Evolutionary conservation across 164 flowering plant genomes (phyloP), one percentile per base, ranked within the genome.

Genomic region (Macadamia tetraphylla): DNA sequence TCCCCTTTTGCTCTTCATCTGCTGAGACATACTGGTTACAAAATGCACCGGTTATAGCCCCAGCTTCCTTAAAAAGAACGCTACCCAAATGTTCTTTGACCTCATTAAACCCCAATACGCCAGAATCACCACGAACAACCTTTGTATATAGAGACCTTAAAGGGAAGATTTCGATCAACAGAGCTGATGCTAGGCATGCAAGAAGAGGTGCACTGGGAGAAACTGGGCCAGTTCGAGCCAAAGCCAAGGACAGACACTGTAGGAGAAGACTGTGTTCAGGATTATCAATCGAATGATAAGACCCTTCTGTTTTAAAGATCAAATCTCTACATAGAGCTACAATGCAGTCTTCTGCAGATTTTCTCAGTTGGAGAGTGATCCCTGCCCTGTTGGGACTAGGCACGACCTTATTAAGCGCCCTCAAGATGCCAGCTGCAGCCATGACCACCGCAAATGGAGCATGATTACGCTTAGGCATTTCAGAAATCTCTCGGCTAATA

Each of bases 61-160:
- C 99, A 18, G 94, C 94, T 78, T 91, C 99, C 83, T 85, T 92
- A 70, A 91, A 88, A 61, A 76, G 67, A 70, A 80, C 67, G 74
- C 85, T 83, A 30, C 57, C 76, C 42, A 84, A 64, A 78, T 89
- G 96, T 56, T 76, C 80, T 67, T 81, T 82, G 48, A 88, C 76
- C 78, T 75, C 82, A 51, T 61, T 65, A 70, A 67, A 53, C 56
- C 42, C 67, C 48, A 77, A 60, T 42, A 42, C 44, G 29, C 23
- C 44, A 7, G 64, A 66, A 74, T 40, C 69, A 35, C 70, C 75
- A 48, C 75, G 75, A 49, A 76, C 79, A 40, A 82, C 30, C 62
- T 65, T 70, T 13, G 42, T 4, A 70, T 86, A 89, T 43, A 89
- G 70, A 15, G 74, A 80, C 51, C 49, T 65, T 52, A 89, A 71